Base-by-base conservation (phyloP, 2,329 filamentous ascomycete species). In the Talaromyces sp. region DNA sequence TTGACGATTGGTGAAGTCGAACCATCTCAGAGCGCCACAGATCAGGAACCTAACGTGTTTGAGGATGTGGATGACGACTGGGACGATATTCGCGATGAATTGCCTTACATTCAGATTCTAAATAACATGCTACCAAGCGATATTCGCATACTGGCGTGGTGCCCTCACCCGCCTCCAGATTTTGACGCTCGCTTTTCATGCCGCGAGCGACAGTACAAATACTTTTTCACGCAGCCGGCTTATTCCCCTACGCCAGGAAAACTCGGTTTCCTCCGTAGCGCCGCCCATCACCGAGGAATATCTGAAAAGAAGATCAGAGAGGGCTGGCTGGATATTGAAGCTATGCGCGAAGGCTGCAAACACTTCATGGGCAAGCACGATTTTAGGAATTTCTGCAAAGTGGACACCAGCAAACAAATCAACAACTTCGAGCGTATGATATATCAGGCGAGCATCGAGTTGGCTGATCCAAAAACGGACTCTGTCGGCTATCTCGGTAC, bases 151-250 rank as follows among this genome's bases (percentile, higher is more conserved):
- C 83, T 98, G 40, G 95, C 95, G 3, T 99, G 95, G 95, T 96
- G 93, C 72, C 92, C 94, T 0, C 82, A 86, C 33, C 91, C 90
- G 16, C 91, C 93, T 0, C 77, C 84, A 8, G 85, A 85, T 64
- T 99, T 99, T 75, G 92, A 91, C 36, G 95, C 95, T 4, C 88
- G 95, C 47, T 97, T 97, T 82, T 92, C 90, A 59, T 99, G 95
- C 77, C 87, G 89, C 64, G 92, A 97, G 77, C 85, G 95, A 27
- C 89, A 90, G 67, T 99, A 99, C 79, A 88, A 91, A 62, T 99
- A 99, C 78, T 98, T 96, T 81, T 99, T 99, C 80, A 98, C 95
- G 0, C 92, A 97, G 73, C 95, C 95, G 0, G 91, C 90, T 1
- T 96, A 92, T 71, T 80, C 86, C 2, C 92, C 92, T 0, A 81